Base-by-base conservation (phyloP, 352 stramenopile species). In the Nothophytophthora sp. region DNA sequence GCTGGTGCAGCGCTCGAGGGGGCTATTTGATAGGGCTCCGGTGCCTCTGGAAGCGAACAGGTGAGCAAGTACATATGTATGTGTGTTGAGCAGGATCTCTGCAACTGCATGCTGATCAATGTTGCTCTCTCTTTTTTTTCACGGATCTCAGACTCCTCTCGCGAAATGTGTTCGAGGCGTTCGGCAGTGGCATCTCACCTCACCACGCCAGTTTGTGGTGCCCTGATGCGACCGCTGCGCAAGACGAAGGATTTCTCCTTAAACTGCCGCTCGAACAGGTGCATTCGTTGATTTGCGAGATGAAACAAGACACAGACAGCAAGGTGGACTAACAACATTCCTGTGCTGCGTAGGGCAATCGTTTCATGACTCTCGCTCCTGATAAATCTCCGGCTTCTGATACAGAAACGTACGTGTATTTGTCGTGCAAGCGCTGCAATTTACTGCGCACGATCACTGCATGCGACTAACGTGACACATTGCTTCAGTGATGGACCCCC, bases 151-250 rank as follows among this genome's bases (percentile, higher is more conserved):
- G 67, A 34, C 42, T 64, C 2, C 70, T 62, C 36, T 62, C 55
- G 10, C 53, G 50, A 24, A 40, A 50, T 10, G 47, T 74, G 22
- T 63, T 74, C 20, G 48, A 23, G 38, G 5, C 34, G 9, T 39
- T 77, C 13, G 67, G 67, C 9, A 67, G 61, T 55, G 63, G 60
- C 9, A 67, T 77, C 35, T 36, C 50, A 28, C 20, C 23, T 3
- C 60, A 61, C 23, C 63, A 66, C 23, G 36, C 50, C 13, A 61
- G 52, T n/a, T 23, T 76, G 25, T 76, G 67, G 67, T 68, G 59
- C 29, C 35, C 63, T 32, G 34, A 49, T 33, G 30, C 11, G 12
- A 29, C 10, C 19, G 23, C 7, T 6, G 6, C 18, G 30, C 5
- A 54, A 38, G 34, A 63, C 19, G 42, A 24, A 55, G 54, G 16